These are phyloP conservation scores for Chlorella sorokiniana DNA, from an alignment of 139 green algal genomes.

Conservation along the genomic window DNA sequence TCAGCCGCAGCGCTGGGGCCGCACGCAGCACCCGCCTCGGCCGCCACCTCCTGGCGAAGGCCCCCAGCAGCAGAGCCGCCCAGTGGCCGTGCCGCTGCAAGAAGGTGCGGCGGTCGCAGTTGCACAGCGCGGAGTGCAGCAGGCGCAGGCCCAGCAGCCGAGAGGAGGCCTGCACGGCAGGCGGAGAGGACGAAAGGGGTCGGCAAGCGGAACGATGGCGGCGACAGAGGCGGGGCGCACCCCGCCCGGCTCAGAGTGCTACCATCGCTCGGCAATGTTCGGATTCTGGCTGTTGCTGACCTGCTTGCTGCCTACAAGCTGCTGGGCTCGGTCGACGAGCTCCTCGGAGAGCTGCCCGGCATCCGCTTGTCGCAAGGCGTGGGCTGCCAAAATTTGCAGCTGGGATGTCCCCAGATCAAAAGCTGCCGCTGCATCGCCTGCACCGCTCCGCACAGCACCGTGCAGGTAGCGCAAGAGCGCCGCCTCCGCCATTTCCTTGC, in stretches of 20 bases:
- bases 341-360: conserved; percentile 14
- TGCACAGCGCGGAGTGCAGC: conserved; percentile 15
- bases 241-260: too few species aligned
- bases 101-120: conserved; percentile 35
- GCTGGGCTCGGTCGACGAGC: conserved; percentile 11
- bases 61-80: conserved; percentile 33
- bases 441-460: not conserved
- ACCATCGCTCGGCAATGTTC: too few species aligned
- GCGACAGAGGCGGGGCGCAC: too few species aligned
- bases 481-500: not conserved
- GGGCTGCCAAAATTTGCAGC: not conserved
- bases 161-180: not conserved
- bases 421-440: not conserved
- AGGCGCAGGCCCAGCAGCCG: conserved; percentile 22
- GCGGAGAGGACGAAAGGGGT: not conserved
- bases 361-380: not conserved
- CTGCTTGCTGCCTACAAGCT: conserved; percentile 28
- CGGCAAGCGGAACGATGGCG: not conserved
- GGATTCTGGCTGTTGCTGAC: not conserved
- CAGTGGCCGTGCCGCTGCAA: conserved; percentile 34
- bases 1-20: conserved; percentile 10
- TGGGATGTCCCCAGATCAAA: not conserved
- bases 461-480: conserved; percentile 1
- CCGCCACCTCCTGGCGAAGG: conserved; percentile 6
- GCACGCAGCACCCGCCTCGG: not conserved